Evolutionary conservation across 1,284 basidiomycete species (phyloP), one percentile per base, ranked within the genome.

Genomic region (Bjerkandera adusta): DNA sequence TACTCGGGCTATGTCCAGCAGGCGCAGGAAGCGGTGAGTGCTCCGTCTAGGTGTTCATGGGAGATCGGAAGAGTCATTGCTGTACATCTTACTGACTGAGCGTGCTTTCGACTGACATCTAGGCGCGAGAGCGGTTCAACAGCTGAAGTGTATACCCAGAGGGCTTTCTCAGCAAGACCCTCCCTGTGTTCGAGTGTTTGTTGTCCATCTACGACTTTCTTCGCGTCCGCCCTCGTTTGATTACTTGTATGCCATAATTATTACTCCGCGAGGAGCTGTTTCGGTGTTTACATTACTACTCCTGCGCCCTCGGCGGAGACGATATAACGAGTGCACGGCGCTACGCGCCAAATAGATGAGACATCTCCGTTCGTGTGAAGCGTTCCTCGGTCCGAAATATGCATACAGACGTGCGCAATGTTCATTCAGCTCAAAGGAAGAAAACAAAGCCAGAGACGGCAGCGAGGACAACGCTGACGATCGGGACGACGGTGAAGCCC

Each of bases 1-100:
- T 83, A 85, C 57, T 65, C 78, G 34, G 84, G 82, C 45, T 90
- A 90, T 65, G 79, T 86, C 16, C 75, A 83, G 48, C 81, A 85
- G 76, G 86, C 78, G 29, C 83, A 87, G 62, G 86, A 90, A 58
- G 64, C 66, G 51, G 73, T 71, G 48, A 59, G 68, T 56, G 12
- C 13, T 27, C 18, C 27, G 20, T 38, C 37, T 34, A 20, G n/a
- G 18, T 10, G 41, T 21, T 6, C 24, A 6, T 22, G 11, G 29
- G 20, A 6, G n/a, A 21, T 22, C 20, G 13, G 35, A 41, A 25
- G 49, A 36, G 24, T 25, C 18, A 48, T 25, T 15, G 34, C 26
- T 24, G 22, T 27, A 24, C 5, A 21, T 25, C 40, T 15, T 43
- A 15, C 44, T 49, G 47, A 49, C 25, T 25, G 29, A 40, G n/a